Evolutionary conservation across 495 filamentous ascomycete genomes (phyloP), one percentile per base, ranked within the genome.

Genomic region (Penicillium simplicissimum): DNA sequence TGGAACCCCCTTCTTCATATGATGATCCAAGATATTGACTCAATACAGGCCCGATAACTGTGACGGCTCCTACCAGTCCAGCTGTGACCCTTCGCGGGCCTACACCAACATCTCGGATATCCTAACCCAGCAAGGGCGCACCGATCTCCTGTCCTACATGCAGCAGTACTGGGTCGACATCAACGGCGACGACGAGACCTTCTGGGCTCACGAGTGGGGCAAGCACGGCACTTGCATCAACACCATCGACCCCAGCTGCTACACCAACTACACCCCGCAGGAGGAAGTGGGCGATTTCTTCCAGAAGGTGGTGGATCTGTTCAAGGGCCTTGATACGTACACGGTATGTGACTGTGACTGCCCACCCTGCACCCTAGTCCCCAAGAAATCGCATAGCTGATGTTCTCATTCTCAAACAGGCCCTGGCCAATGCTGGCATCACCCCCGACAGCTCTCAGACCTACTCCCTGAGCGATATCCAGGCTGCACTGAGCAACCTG

Each of bases 181-280:
- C 49, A 34, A 77, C 53, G 84, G 88, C n/a, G 73, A 83, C 42
- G 84, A 87, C 58, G 84, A 88, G 62, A 70, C 71, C 17, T 85
- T 94, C 67, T 94, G 90, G 91, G 76, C 85, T 66, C 90, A 93
- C 68, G 90, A 94, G 67, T 96, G 87, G 87, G 82, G 79, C 72
- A 94, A 92, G 74, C 92, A 96, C 66, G 78, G 90, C 64, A 84
- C 82, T 47, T 84, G 82, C 61, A 78, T 84, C 58, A 84, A 82
- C 70, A 84, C 82, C 11, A 83, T 96, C 35, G 78, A 87, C 0
- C 85, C 91, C 0, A 71, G 69, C 62, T 96, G 93, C 80, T 97
- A 96, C 76, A 79, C 74, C 34, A 68, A 74, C 51, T 91, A 96
- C 72, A 70, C 74, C 10, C 60, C 78, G 0, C 79, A 83, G 61